Base-by-base conservation (phyloP, 2,329 filamentous ascomycete species). In the Claviceps capensis region DNA sequence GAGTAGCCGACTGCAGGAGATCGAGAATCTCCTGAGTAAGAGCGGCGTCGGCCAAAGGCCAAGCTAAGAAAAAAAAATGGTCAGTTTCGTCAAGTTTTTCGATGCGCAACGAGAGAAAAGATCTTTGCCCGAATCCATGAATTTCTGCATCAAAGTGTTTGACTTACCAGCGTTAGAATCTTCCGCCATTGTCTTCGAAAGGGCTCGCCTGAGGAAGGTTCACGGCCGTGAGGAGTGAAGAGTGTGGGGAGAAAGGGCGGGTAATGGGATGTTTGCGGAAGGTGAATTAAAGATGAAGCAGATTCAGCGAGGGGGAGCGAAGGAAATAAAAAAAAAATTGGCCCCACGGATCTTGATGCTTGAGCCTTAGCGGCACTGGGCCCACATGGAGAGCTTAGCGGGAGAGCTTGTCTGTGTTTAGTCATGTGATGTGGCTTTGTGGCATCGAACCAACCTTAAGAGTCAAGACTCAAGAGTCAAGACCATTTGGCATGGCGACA, bases 1-100 rank as follows among this genome's bases (percentile, higher is more conserved):
- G 79, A 76, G 72, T 85, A 63, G 82, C 69, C 63, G 86, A 83
- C 73, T 91, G 86, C 56, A 90, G 77, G 52, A 89, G 77, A 61
- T 94, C 86, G 57, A 95, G 80, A 57, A 96, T 82, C 67, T 90
- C 83, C 74, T 89, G 83, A 52, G 85, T 81, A 58, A 94, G 76
- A 62, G 81, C 78, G 64, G 80, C 76, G 65, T 88, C 84, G 68
- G 85, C 84, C 66, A 85, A 68, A 56, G 83, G 83, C 82, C 83
- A 86, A 58, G 83, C 82, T 79, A 8, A 7, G 5, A 55, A 43
- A 50, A 22, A 23, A 34, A 6, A 14, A 37, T 19, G 53, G 30
- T 51, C 45, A 48, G 47, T 43, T 17, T n/a, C 41, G 22, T 16
- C 7, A 46, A 26, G 16, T 34, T 8, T 22, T 13, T 17, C 17